phyloP scores from a whole-genome alignment of 2,329 filamentous ascomycete genomes.

The Fusarium sp. region DNA sequence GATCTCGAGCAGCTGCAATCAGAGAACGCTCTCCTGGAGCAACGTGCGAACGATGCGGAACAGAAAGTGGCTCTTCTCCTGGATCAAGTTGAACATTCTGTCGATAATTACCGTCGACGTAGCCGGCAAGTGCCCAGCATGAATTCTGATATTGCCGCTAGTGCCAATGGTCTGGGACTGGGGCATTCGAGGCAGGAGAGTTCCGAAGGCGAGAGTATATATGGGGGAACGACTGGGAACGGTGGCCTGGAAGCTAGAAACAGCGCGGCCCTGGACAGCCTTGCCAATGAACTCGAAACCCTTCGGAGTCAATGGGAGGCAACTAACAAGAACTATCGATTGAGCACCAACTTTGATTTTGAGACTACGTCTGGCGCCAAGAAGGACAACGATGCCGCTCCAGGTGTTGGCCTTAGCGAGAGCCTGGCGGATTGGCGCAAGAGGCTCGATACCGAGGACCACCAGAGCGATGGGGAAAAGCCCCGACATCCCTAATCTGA shows the following conservation, averaged over 20 bases:
- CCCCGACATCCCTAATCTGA: slow-evolving; percentile 42
- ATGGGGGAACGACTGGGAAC: slow-evolving; percentile 58
- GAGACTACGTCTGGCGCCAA: slow-evolving; percentile 62
- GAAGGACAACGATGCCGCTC: slow-evolving; percentile 57
- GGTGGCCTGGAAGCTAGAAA: slow-evolving; percentile 60
- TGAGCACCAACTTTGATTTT: slow-evolving; percentile 91
- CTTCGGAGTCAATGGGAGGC: slow-evolving; percentile 94
- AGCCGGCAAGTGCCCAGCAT: slow-evolving; percentile 68
- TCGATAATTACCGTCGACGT: slow-evolving; percentile 91
- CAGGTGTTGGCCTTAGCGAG: slow-evolving; percentile 68
- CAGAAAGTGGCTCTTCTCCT: slow-evolving; percentile 92
- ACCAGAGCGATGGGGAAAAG: slow-evolving; percentile 46
- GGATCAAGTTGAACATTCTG: slow-evolving; percentile 92
- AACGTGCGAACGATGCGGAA: slow-evolving; percentile 88
- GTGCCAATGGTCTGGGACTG: slow-evolving; percentile 51
- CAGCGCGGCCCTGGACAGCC: slow-evolving; percentile 82
- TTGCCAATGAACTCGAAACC: slow-evolving; percentile 92
- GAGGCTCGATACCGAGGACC: slow-evolving; percentile 71
- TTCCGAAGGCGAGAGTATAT: slow-evolving; percentile 71
- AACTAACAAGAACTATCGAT: slow-evolving; percentile 92
- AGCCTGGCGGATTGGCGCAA: slow-evolving; percentile 85
- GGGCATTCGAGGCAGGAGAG: slow-evolving; percentile 65
- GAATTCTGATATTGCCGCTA: slow-evolving; percentile 56
- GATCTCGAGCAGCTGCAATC: slow-evolving; percentile 85
- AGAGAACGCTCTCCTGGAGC: slow-evolving; percentile 84